Percentiles rank a stretch among this genome's conserved stretches.
phyloP scores from a whole-genome alignment of 2,329 filamentous ascomycete species.

The Monosporascus sp. region DNA sequence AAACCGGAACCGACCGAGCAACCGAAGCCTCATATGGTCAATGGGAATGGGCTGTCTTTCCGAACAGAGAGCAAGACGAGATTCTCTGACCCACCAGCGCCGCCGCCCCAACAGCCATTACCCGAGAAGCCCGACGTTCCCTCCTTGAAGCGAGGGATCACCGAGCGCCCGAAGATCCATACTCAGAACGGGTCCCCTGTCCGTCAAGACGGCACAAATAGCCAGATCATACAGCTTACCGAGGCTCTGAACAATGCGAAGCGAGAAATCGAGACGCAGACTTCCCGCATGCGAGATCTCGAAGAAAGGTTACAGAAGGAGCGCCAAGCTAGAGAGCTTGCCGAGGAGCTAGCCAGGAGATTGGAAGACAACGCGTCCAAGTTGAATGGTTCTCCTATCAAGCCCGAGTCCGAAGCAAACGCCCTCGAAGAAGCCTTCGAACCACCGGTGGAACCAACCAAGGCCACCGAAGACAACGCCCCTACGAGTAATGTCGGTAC shows the following conservation, averaged over 20 bases:
- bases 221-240: constrained; percentile 77
- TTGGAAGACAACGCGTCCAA: constrained; percentile 50
- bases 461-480: constrained; percentile 14
- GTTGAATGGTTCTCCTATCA: constrained; percentile 31
- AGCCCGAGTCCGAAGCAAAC: constrained; percentile 31
- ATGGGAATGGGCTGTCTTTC: constrained; percentile 48
- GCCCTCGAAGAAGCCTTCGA: constrained; percentile 43
- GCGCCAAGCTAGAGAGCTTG: constrained; percentile 72
- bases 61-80: constrained; percentile 73
- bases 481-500: constrained; percentile 13
- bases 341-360: constrained; percentile 74
- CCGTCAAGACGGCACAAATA: constrained; percentile 50
- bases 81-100: constrained; percentile 89
- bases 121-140: constrained; percentile 86
- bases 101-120: constrained; percentile 85
- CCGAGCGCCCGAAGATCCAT: constrained; percentile 63
- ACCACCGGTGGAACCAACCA: constrained; percentile 31
- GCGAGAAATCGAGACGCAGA: constrained; percentile 81
- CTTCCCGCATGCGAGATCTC: constrained; percentile 70
- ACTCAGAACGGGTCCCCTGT: constrained; percentile 51
- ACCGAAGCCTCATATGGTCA: constrained; percentile 42
- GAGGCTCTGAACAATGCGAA: constrained; percentile 80
- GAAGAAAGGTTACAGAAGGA: constrained; percentile 76
- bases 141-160: constrained; percentile 68
- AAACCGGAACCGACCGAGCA: constrained; percentile 44